A percentile compares a stretch with the other conserved stretches of the same genome.
Evolutionary conservation across 1,284 basidiomycete species (phyloP).

Genomic region (Ceratobasidium sp.): DNA sequence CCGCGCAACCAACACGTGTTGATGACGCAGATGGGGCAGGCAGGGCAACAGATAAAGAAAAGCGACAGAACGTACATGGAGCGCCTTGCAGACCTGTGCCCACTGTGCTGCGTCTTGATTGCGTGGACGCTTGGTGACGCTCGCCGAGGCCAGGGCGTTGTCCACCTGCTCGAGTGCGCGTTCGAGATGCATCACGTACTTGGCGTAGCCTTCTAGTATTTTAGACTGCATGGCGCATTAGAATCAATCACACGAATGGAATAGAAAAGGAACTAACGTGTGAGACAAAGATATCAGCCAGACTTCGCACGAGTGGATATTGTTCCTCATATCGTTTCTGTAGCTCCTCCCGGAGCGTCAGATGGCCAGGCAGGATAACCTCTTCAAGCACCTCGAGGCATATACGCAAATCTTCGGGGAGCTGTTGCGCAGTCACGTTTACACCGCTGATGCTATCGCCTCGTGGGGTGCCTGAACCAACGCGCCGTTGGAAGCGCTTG

Average conservation of each 20-base stretch:
- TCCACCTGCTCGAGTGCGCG: conserved; percentile 88
- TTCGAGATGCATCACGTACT: conserved; percentile 91
- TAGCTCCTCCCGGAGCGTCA: conserved; percentile 81
- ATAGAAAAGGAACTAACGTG: conserved; percentile 71
- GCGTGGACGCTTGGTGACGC: conserved; percentile 75
- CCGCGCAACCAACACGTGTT: conserved; percentile 21
- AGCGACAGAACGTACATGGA: conserved; percentile 58
- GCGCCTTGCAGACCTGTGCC: conserved; percentile 74
- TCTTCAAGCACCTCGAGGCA: conserved; percentile 87
- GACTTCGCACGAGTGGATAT: conserved; percentile 87
- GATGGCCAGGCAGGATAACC: conserved; percentile 87
- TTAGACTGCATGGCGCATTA: conserved; percentile 70
- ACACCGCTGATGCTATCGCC: conserved; percentile 38
- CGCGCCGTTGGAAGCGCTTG: conserved; percentile 31
- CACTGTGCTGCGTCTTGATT: conserved; percentile 81
- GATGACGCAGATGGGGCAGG: conserved; percentile 6
- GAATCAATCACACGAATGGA: conserved; percentile 1
- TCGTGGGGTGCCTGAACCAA: conserved; percentile 21
- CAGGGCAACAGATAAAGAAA: conserved; percentile 44
- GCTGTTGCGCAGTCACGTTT: conserved; percentile 70
- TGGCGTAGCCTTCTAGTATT: conserved; percentile 90
- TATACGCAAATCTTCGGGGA: conserved; percentile 86
- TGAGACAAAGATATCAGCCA: conserved; percentile 92
- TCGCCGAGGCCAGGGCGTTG: conserved; percentile 73
- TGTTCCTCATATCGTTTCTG: conserved; percentile 91